phyloP scores from a whole-genome alignment of 2,329 filamentous ascomycete genomes.

The Emergomyces pasteurianus region DNA sequence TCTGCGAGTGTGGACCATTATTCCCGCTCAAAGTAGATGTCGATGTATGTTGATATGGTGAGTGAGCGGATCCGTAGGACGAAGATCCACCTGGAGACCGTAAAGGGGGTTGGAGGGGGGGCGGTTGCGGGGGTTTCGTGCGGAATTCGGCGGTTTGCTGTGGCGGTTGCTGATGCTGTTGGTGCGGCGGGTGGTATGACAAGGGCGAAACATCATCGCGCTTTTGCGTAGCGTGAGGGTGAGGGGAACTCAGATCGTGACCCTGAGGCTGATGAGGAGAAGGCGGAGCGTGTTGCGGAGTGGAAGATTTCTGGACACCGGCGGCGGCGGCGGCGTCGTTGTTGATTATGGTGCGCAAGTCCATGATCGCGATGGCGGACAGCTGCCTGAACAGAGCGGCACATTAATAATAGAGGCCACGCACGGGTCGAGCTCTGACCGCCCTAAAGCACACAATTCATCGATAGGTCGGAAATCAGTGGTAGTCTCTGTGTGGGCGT shows the following conservation, averaged over 20 bases:
- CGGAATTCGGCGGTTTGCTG: not conserved
- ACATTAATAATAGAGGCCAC: not conserved
- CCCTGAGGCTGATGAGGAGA: not conserved
- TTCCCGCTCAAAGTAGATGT: constrained; percentile 21
- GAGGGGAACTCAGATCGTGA: not conserved
- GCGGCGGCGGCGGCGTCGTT: constrained; percentile 27
- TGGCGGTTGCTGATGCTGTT: not conserved
- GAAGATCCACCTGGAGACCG: constrained; percentile 33
- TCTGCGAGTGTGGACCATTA: constrained; percentile 17
- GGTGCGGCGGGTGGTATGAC: not conserved
- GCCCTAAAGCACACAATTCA: not conserved
- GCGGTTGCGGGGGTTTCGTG: constrained; percentile 26
- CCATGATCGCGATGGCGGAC: constrained; percentile 28
- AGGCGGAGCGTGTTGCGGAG: constrained; percentile 12
- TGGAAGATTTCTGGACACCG: constrained; percentile 19
- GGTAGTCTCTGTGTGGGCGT: not conserved
- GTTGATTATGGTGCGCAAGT: constrained; percentile 44
- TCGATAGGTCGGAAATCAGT: not conserved
- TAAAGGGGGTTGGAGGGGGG: constrained; percentile 33
- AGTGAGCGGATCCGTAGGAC: constrained; percentile 27
- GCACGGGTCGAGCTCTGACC: not conserved
- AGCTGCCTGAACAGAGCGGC: not conserved
- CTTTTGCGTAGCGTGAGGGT: not conserved
- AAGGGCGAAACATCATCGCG: constrained; percentile 4
- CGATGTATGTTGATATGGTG: constrained; percentile 30